Conservation (phyloP, 2,329 filamentous ascomycete genomes). For the Curvularia eragrostidis region DNA sequence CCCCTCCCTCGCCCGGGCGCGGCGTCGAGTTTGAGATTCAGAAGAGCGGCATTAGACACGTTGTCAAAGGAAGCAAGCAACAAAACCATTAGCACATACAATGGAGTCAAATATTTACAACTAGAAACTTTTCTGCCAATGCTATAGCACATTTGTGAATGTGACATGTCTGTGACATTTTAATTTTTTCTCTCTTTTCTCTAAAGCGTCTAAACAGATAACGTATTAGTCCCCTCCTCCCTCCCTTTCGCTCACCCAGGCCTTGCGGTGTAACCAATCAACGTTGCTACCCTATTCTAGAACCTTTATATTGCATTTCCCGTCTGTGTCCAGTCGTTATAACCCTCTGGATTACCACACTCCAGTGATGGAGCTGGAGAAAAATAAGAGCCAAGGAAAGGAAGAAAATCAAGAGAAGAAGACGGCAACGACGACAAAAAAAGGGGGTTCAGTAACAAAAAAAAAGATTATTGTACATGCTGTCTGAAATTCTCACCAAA, state of each 20-base stretch:
- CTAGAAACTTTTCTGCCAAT: too few relatives aligned
- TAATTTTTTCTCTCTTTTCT: background rate
- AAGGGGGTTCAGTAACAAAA: background rate
- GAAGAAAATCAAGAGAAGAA: too few relatives aligned
- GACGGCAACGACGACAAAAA: too few relatives aligned
- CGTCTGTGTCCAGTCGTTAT: too few relatives aligned
- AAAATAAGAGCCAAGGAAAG: too few relatives aligned
- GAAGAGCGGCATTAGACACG: conserved; percentile 35
- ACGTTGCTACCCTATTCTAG: too few relatives aligned
- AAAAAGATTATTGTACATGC: background rate
- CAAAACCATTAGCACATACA: too few relatives aligned
- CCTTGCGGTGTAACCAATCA: too few relatives aligned
- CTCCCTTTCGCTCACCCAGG: background rate
- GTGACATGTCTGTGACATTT: background rate
- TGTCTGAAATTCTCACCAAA: background rate
- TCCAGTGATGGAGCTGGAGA: background rate
- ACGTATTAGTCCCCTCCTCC: background rate
- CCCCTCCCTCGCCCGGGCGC: conserved; percentile 58
- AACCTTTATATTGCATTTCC: too few relatives aligned
- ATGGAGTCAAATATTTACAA: too few relatives aligned
- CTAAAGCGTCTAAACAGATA: background rate
- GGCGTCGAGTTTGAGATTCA: conserved; percentile 76
- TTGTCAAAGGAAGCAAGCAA: conserved; percentile 21
- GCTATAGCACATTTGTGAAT: too few relatives aligned
- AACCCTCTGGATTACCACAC: background rate